phyloP scores from a whole-genome alignment of 1,284 basidiomycete genomes.

The Boletus semigastroideus region DNA sequence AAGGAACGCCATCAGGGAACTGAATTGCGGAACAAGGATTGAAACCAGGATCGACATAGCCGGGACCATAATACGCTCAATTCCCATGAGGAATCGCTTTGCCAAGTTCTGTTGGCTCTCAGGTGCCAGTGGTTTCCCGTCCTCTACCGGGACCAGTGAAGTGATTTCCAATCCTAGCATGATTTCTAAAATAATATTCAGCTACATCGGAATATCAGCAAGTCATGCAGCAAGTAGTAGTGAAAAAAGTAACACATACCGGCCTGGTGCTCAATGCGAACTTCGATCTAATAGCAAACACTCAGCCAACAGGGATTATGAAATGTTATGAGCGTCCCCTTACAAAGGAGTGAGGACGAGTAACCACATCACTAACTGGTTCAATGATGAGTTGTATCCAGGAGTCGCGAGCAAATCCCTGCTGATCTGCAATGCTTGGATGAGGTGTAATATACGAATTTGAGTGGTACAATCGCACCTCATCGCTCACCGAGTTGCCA shows the following conservation, averaged over 20 bases:
- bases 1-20: slow-evolving; percentile 87
- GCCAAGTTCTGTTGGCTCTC: slow-evolving; percentile 16
- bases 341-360: slow-evolving; percentile 84
- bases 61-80: slow-evolving; percentile 64
- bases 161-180: slow-evolving; percentile 63
- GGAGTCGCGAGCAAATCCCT: slow-evolving; percentile 76
- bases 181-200: slow-evolving; percentile 80
- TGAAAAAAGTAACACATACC: slow-evolving; percentile 43
- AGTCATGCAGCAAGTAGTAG: neutral
- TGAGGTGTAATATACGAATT: neutral
- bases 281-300: slow-evolving; percentile 59
- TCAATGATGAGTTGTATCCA: slow-evolving; percentile 75
- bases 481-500: slow-evolving; percentile 78
- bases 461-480: slow-evolving; percentile 50
- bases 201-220: slow-evolving; percentile 37
- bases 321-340: slow-evolving; percentile 22
- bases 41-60: slow-evolving; percentile 66
- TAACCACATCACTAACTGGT: slow-evolving; percentile 83
- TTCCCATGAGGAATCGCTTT: slow-evolving; percentile 48
- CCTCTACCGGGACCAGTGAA: slow-evolving; percentile 40
- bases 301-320: slow-evolving; percentile 9
- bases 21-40: slow-evolving; percentile 83
- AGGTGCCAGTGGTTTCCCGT: slow-evolving; percentile 25
- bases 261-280: slow-evolving; percentile 87
- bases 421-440: slow-evolving; percentile 62